Evolutionary conservation across 768 basidiomycete species (phyloP).

Genomic region (Pluteus cervinus): DNA sequence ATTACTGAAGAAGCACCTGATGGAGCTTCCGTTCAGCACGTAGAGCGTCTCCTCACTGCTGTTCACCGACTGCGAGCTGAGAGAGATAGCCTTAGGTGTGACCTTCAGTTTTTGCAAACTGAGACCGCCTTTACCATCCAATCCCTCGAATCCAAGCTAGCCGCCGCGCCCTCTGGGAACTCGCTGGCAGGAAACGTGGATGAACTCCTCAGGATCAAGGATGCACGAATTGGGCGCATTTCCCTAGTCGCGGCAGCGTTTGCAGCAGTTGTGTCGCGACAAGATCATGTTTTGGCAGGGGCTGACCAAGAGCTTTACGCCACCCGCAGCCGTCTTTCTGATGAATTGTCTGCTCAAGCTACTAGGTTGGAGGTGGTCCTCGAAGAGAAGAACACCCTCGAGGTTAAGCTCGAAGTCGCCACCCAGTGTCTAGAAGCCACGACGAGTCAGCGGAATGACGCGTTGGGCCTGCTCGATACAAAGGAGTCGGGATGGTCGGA

Average conservation of each 20-base stretch:
- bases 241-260: slow-evolving; percentile 27
- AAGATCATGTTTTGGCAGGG: too few species aligned
- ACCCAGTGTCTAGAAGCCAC: slow-evolving; percentile 29
- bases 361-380: slow-evolving; percentile 15
- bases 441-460: slow-evolving; percentile 30
- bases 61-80: slow-evolving; percentile 65
- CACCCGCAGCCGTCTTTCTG: too few species aligned
- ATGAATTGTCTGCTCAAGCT: too few species aligned
- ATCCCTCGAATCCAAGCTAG: slow-evolving; percentile 47
- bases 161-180: slow-evolving; percentile 17
- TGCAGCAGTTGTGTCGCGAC: slow-evolving; percentile 33
- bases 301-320: too few species aligned
- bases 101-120: slow-evolving; percentile 61
- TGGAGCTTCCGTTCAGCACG: slow-evolving; percentile 28
- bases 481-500: slow-evolving; percentile 25
- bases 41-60: slow-evolving; percentile 54
- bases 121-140: slow-evolving; percentile 64
- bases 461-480: slow-evolving; percentile 25
- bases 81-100: slow-evolving; percentile 54
- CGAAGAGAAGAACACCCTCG: slow-evolving; percentile 21
- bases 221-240: slow-evolving; percentile 25
- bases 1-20: slow-evolving; percentile 16
- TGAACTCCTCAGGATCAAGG: slow-evolving; percentile 17
- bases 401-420: slow-evolving; percentile 26
- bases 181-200: too few species aligned